A percentile compares a stretch with the other conserved stretches of the same genome.
Evolutionary conservation across 1,284 basidiomycete genomes (phyloP).

Genomic region (Ganoderma multipileum): DNA sequence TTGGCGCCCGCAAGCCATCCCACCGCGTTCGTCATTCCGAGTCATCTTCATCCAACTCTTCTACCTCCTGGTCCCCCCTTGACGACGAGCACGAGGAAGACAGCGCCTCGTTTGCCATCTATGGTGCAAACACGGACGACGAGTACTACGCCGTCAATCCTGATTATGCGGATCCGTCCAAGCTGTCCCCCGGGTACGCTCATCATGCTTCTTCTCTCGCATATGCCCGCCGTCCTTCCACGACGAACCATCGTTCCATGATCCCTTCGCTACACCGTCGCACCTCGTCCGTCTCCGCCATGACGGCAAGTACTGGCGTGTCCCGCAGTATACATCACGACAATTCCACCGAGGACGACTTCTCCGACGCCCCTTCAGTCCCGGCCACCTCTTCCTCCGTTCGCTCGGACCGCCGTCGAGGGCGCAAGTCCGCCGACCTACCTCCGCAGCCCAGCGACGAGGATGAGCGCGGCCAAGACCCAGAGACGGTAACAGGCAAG

Average conservation of each 20-base stretch:
- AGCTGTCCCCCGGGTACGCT: conserved; percentile 40
- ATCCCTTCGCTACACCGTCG: conserved; percentile 64
- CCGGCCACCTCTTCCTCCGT: conserved; percentile 38
- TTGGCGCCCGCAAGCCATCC: conserved; percentile 21
- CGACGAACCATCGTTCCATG: conserved; percentile 71
- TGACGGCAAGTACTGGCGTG: conserved; percentile 44
- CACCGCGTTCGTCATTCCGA: conserved; percentile 55
- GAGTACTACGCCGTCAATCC: conserved; percentile 42
- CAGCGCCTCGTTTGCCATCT: conserved; percentile 38
- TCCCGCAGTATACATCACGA: conserved; percentile 51
- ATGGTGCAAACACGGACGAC: conserved; percentile 47
- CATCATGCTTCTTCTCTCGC: conserved; percentile 46
- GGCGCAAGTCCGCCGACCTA: conserved; percentile 29
- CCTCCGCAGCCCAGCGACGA: conserved; percentile 33
- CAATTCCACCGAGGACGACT: conserved; percentile 52
- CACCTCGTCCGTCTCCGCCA: conserved; percentile 52
- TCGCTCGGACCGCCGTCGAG: conserved; percentile 26
- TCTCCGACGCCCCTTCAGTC: conserved; percentile 47
- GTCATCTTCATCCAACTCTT: conserved; percentile 65
- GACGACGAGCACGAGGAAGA: conserved; percentile 68
- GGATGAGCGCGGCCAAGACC: conserved; percentile 39
- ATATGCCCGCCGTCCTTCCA: conserved; percentile 73
- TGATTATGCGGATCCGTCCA: conserved; percentile 43
- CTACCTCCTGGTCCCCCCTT: conserved; percentile 61
- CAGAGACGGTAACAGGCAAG: conserved; percentile 50